Evolutionary conservation across 2,329 filamentous ascomycete genomes (phyloP), one percentile per base, ranked within the genome.

Genomic region (Aspergillus flavus): DNA sequence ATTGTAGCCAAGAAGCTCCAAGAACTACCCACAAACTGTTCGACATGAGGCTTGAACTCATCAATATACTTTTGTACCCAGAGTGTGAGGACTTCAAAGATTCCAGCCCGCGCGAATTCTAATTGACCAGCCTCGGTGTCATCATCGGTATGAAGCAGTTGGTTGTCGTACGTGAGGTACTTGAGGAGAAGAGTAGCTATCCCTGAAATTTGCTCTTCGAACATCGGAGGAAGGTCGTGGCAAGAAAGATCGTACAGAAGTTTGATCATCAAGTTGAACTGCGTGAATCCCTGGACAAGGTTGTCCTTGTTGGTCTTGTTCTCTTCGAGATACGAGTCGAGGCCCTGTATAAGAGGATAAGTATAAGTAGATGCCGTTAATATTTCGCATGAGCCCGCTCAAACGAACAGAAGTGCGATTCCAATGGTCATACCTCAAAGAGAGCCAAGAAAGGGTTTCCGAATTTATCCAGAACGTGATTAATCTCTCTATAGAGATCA

Each of bases 51-150:
- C 59, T 91, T 91, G 77, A 99, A 97, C 59, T 92, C 95, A 70
- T 99, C 95, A 75, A 97, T 92, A 76, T 93, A 99, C 80, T 98
- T 99, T 76, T 93, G 89, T 21, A 94, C 91, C 78, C 95, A 98
- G 2, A 99, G 86, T 69, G 94, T 91, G 71, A 99, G 82, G 3
- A 88, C 90, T 73, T 97, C 93, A 78, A 96, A 98, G 59, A 98
- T 97, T 65, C 93, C 94, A 36, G 94, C 92, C 80, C 95, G 96
- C 67, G 95, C 91, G 68, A 87, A 91, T 74, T 99, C 95, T 63
- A 96, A 79, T 32, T 90, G 86, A 28, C 94, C 93, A 16, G 93
- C 87, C 78, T 98, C 95, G 19, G 89, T 85, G n/a, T 98, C 95
- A 70, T 97, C 94, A 72, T 93, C 89, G 28, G 91, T 96, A 64